Conservation (phyloP, 345 rosid species). For the Limnanthes douglasii region DNA sequence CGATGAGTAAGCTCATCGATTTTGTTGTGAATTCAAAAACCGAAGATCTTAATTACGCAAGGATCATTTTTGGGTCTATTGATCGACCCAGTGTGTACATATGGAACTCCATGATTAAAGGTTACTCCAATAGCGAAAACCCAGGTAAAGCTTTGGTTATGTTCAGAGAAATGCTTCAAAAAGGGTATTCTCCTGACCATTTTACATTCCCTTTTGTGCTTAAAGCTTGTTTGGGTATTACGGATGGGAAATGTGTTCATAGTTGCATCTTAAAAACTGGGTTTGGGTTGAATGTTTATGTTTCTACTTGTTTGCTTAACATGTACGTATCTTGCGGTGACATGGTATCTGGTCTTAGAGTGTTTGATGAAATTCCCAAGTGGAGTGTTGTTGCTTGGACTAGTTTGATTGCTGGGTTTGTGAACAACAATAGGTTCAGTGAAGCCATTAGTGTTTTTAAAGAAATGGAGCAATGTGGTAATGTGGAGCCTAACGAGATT, state of each 20-base stretch:
- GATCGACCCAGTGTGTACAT: constrained; percentile 15
- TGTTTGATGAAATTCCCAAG: constrained; percentile 20
- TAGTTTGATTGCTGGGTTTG: constrained; percentile 21
- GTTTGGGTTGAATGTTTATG: constrained; percentile 19
- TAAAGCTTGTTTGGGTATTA: constrained; percentile 15
- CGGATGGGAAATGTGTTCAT: constrained; percentile 16
- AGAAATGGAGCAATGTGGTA: constrained; percentile 10
- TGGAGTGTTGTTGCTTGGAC: constrained; percentile 23
- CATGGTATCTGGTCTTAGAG: constrained; percentile 9
- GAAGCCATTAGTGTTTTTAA: constrained; percentile 12
- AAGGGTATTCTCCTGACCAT: constrained; percentile 12
- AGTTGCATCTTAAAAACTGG: constrained; percentile 15
- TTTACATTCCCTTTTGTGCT: constrained; percentile 20
- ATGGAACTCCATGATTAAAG: constrained; percentile 30
- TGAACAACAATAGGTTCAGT: constrained; percentile 5
- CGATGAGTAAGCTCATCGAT: constrained; percentile 17
- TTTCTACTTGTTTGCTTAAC: constrained; percentile 20
- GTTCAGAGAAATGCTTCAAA: constrained; percentile 14
- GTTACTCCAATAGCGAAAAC: constrained; percentile 11
- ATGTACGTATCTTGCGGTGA: constrained; percentile 17
- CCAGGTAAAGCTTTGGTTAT: constrained; percentile 11
- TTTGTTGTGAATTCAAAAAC: constrained; percentile 9
- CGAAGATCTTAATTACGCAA: constrained; percentile 11
- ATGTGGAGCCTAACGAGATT: constrained; percentile 20
- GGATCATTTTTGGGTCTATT: constrained; percentile 10